Evolutionary conservation across 345 rosid genomes (phyloP), one percentile per base, ranked within the genome.

Genomic region (Gynandropsis gynandra): DNA sequence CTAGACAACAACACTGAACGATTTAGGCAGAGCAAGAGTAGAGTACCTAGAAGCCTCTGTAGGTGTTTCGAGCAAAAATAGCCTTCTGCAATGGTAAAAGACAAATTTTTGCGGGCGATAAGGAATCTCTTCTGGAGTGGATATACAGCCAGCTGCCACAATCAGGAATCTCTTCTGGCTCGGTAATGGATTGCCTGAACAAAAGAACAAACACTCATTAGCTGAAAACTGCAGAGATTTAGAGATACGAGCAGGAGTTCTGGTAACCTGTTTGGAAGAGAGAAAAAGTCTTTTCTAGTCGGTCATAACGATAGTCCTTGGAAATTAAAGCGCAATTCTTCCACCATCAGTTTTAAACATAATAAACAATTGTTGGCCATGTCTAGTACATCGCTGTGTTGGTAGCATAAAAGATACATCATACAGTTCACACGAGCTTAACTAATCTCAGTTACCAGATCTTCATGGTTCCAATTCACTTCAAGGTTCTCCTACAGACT

Each of bases 81-180:
- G 76, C 76, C 86, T 86, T 52, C 72, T 86, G 58, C 88, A 81
- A 47, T 86, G 96, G 96, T 86, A 83, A 63, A 75, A 86, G 96
- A 72, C n/a, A 62, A 67, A 96, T 86, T 64, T 89, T 89, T 32
- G 94, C 94, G 12, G 97, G 86, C 50, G 79, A 77, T 56, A 75
- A 75, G 73, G 85, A 74, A 37, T 89, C 96, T 4, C 78, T 89
- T 2, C 54, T 83, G 4, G 92, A 83, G 73, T 89, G 97, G 97
- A 74, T 89, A 20, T 86, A 86, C 40, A 89, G 96, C 72, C 88
- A 86, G 42, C 51, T 86, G 62, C 90, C 96, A 1, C 75, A 76
- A 19, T 76, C 87, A 37, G 80, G 75, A 29, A 73, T 69, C 24
- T 64, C 81, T 37, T 86, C 74, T 63, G 76, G 76, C 54, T 52